phyloP scores from a whole-genome alignment of 768 basidiomycete genomes.

The Cystobasidiopsis lactophilus region DNA sequence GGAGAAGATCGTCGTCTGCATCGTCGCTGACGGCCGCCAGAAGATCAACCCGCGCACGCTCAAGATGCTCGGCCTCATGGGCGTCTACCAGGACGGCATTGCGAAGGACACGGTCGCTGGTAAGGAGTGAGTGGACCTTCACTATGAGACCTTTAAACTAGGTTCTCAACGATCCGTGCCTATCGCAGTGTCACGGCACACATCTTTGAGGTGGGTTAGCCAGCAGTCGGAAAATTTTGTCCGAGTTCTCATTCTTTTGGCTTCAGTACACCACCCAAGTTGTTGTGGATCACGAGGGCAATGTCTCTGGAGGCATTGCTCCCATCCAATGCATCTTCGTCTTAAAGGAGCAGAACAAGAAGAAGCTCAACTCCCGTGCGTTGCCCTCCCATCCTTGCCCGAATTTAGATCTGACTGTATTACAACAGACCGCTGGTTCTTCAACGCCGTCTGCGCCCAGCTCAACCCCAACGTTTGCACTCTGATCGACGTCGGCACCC shows the following conservation, averaged over 20 bases:
- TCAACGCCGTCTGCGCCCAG: conserved; percentile 37
- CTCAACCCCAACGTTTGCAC: conserved; percentile 34
- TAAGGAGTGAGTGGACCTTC: too few species aligned
- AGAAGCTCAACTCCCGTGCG: conserved; percentile 62
- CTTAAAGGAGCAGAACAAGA: conserved; percentile 76
- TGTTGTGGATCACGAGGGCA: conserved; percentile 52
- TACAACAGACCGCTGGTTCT: conserved; percentile 77
- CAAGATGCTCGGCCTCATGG: conserved; percentile 75
- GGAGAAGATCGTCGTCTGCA: conserved; percentile 47
- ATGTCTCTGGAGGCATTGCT: conserved; percentile 62
- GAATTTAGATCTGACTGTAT: conserved; percentile 29
- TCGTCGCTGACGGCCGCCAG: conserved; percentile 26
- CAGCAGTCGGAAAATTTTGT: not conserved
- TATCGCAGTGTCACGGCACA: conserved; percentile 81
- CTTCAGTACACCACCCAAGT: conserved; percentile 59
- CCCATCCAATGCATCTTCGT: conserved; percentile 83
- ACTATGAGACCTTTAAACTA: too few species aligned
- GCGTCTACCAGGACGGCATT: conserved; percentile 80
- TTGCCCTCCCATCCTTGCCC: not conserved
- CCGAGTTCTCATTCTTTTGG: not conserved
- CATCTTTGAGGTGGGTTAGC: conserved; percentile 17
- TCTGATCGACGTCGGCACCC: conserved; percentile 79
- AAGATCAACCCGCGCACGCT: conserved; percentile 34
- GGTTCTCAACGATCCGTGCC: too few species aligned
- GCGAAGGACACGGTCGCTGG: conserved; percentile 57